Conservation (phyloP, 352 stramenopile genomes). For the Phytophthora fragariae region DNA sequence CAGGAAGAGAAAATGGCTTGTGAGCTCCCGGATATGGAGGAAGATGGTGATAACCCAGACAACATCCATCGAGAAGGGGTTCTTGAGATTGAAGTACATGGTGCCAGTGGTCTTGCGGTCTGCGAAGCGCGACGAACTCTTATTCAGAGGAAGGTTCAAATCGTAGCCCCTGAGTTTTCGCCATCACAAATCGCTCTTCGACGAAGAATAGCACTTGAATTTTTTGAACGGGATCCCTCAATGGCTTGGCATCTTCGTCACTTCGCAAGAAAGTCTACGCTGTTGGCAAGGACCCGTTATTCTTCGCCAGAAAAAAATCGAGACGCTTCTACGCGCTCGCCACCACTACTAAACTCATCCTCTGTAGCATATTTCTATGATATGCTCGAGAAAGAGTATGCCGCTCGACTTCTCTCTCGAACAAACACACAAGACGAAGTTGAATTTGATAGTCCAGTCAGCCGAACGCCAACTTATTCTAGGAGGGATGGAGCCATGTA, state of each 20-base stretch:
- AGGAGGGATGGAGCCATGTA: slow-evolving; percentile 16
- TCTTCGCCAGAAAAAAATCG: slow-evolving; percentile 3
- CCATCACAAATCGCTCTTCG: slow-evolving; percentile 36
- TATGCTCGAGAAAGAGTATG: slow-evolving; percentile 41
- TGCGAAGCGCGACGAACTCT: slow-evolving; percentile 14
- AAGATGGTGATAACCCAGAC: slow-evolving; percentile 75
- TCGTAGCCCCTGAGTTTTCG: slow-evolving; percentile 49
- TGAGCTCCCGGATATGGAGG: slow-evolving; percentile 73
- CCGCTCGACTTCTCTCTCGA: slow-evolving; percentile 11
- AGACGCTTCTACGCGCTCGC: slow-evolving; percentile 8
- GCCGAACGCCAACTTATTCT: slow-evolving; percentile 14
- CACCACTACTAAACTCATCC: not conserved
- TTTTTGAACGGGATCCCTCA: slow-evolving; percentile 51
- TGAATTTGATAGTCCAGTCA: slow-evolving; percentile 10
- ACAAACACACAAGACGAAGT: slow-evolving; percentile 7
- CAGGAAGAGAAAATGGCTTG: slow-evolving; percentile 79
- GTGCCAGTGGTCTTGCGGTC: slow-evolving; percentile 61
- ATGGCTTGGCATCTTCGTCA: slow-evolving; percentile 43
- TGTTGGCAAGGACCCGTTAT: slow-evolving; percentile 17
- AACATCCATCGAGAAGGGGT: slow-evolving; percentile 78
- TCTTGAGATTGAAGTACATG: slow-evolving; percentile 64
- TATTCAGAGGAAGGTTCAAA: slow-evolving; percentile 37
- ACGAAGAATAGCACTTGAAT: slow-evolving; percentile 35
- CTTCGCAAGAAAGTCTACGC: slow-evolving; percentile 28
- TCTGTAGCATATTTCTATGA: slow-evolving; percentile 56